Conservation (phyloP, 768 basidiomycete species). For the Tricholoma matsutake region DNA sequence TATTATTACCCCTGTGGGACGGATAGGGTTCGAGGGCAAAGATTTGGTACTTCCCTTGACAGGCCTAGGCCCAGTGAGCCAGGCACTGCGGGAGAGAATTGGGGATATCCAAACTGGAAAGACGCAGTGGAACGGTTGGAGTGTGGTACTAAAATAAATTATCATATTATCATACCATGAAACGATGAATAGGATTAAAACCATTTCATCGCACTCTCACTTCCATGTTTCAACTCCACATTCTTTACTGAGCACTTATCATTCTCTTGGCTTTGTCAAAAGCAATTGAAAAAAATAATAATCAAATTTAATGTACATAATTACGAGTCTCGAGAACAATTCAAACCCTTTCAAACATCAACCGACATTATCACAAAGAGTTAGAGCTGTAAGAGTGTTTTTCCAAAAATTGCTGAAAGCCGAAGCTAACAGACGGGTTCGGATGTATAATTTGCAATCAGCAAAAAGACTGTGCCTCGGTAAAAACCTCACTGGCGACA, state of each 20-base stretch:
- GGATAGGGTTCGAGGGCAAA: constrained; percentile 48
- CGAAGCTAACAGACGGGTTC: constrained; percentile 89
- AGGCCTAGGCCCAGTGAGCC: constrained; percentile 54
- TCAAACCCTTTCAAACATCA: constrained; percentile 7
- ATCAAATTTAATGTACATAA: too few species aligned
- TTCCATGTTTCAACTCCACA: too few species aligned
- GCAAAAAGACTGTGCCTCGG: constrained; percentile 93
- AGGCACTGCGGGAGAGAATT: constrained; percentile 61
- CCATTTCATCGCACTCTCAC: too few species aligned
- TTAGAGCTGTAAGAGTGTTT: constrained; percentile 20
- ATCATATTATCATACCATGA: too few species aligned
- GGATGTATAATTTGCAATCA: constrained; percentile 98
- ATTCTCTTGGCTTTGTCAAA: too few species aligned
- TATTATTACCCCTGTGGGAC: constrained; percentile 59
- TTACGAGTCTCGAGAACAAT: too few species aligned
- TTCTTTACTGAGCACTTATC: too few species aligned
- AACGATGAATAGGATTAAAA: too few species aligned
- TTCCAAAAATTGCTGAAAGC: constrained; percentile 92
- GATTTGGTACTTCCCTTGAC: constrained; percentile 48
- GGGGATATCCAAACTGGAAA: constrained; percentile 72
- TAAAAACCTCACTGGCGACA: constrained; percentile 95
- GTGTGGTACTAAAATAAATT: constrained; percentile 30
- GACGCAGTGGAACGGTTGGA: constrained; percentile 62
- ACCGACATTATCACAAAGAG: constrained; percentile 20
- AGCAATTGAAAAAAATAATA: too few species aligned